Base-by-base conservation (phyloP, 805 yeast genomes). In the Sporopachydermia lactativora region DNA sequence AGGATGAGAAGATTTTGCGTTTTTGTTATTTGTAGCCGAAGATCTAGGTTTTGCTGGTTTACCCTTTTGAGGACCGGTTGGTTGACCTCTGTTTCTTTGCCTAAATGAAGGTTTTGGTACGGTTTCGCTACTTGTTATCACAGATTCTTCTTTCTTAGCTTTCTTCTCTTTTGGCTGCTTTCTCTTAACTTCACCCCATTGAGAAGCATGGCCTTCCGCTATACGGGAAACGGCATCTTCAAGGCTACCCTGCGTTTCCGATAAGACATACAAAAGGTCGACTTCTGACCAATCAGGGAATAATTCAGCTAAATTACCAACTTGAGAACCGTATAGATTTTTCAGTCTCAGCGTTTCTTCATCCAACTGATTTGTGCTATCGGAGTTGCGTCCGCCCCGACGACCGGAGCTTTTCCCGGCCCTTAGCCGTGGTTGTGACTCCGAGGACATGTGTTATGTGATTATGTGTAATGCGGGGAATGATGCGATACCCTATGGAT, bases 231-330 rank as follows among this genome's bases (percentile, higher is more conserved):
- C 79, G 48, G 92, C 83, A 36, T 73, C 70, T 55, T 81, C 94
- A 49, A 86, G 66, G 55, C 81, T 86, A 47, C 76, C 68, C 36
- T 49, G 68, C 47, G 79, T 73, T 61, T 92, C 97, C 43, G 68
- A 67, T 50, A 88, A 75, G 44, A 85, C 75, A 41, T 79, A 73
- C 37, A 68, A 62, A 55, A 92, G 74, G 57, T 92, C 98, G 18
- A 82, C 94, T 41, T 71, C 67, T 38, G 82, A 72, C 98, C 98
- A 92, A 56, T 83, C 95, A 36, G 96, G 95, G 65, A 92, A 88
- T 66, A 92, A 69, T 61, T 89, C 97, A 39, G 69, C 60, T 50
- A 89, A 71, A 31, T 81, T 73, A 41, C 61, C 61, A 44, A 73
- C 65, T 56, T 71, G 47, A 31, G 47, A 24, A 24, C 47, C 38